Evolutionary conservation across 1,284 basidiomycete genomes (phyloP).

Genomic region (Crucibulum cyathiforme): DNA sequence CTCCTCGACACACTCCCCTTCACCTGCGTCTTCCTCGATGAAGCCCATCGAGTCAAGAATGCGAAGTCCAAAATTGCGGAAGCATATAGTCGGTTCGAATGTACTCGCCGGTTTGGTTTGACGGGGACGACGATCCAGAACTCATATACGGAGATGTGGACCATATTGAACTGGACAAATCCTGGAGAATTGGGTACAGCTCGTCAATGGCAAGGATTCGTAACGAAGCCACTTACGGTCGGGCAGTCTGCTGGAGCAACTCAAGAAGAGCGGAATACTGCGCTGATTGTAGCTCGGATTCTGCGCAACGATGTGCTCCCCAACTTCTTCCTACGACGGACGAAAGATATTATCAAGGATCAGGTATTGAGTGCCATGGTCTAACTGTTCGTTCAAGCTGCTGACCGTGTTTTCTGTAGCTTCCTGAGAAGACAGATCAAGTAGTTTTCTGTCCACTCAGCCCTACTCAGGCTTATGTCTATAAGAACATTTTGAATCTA

Average conservation of each 20-base stretch:
- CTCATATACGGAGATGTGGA: slow-evolving; percentile 83
- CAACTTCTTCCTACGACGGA: slow-evolving; percentile 80
- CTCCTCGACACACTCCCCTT: too few species aligned
- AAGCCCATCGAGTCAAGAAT: slow-evolving; percentile 85
- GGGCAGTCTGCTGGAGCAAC: slow-evolving; percentile 74
- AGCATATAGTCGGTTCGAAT: slow-evolving; percentile 70
- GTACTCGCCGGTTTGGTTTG: slow-evolving; percentile 73
- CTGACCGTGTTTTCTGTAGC: slow-evolving; percentile 41
- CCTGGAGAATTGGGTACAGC: slow-evolving; percentile 70
- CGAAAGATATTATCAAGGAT: slow-evolving; percentile 79
- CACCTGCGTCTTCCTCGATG: too few species aligned
- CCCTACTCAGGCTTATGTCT: slow-evolving; percentile 67
- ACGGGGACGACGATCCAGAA: slow-evolving; percentile 90
- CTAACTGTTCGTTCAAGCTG: not conserved
- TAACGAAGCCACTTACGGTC: slow-evolving; percentile 68
- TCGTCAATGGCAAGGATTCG: slow-evolving; percentile 72
- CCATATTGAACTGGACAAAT: slow-evolving; percentile 82
- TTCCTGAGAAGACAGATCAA: slow-evolving; percentile 83
- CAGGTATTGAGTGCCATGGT: slow-evolving; percentile 49
- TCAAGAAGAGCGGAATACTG: slow-evolving; percentile 55
- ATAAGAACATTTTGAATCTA: slow-evolving; percentile 70
- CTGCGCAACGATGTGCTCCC: slow-evolving; percentile 75
- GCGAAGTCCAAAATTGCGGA: slow-evolving; percentile 63
- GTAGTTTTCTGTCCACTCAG: slow-evolving; percentile 91
- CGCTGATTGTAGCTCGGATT: slow-evolving; percentile 58